phyloP scores from a whole-genome alignment of 2,329 filamentous ascomycete species.

The Coccinonectria pachysandricola region DNA sequence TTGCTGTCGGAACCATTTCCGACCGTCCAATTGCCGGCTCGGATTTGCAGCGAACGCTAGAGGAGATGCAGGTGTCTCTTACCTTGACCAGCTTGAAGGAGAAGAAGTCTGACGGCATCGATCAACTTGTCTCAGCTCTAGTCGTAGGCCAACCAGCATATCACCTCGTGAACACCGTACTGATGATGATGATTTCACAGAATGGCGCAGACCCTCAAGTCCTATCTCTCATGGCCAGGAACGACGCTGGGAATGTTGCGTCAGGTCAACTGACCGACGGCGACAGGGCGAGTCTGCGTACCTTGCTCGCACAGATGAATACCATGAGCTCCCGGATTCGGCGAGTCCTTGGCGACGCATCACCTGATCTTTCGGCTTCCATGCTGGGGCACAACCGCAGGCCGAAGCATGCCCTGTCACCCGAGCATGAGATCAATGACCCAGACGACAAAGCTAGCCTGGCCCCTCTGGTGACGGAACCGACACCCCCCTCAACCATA shows the following conservation, averaged over 20 bases:
- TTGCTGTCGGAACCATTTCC: constrained; percentile 12
- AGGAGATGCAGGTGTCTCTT: constrained; percentile 57
- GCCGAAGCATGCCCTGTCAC: constrained; percentile 16
- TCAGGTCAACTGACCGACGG: constrained; percentile 27
- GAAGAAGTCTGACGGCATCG: constrained; percentile 37
- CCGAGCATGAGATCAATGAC: constrained; percentile 19
- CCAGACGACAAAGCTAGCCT: constrained; percentile 21
- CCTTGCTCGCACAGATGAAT: constrained; percentile 38
- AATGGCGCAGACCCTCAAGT: constrained; percentile 33
- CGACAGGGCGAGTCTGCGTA: constrained; percentile 36
- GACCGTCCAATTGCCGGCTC: constrained; percentile 21
- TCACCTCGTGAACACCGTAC: no score
- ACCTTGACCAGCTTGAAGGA: constrained; percentile 49
- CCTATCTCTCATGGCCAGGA: constrained; percentile 39
- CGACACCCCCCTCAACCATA: constrained; percentile 30
- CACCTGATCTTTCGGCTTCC: constrained; percentile 9
- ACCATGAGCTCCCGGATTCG: constrained; percentile 33
- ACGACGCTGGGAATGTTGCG: constrained; percentile 33
- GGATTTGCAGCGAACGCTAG: constrained; percentile 35
- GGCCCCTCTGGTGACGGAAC: constrained; percentile 24
- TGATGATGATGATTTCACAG: constrained; percentile 21
- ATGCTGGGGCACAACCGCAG: constrained; percentile 15
- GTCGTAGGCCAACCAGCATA: no score
- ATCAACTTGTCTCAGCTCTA: constrained; percentile 47
- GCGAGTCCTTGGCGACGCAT: constrained; percentile 27